Evolutionary conservation across 2,329 filamentous ascomycete species (phyloP).

Genomic region (Botrytis paeoniae): DNA sequence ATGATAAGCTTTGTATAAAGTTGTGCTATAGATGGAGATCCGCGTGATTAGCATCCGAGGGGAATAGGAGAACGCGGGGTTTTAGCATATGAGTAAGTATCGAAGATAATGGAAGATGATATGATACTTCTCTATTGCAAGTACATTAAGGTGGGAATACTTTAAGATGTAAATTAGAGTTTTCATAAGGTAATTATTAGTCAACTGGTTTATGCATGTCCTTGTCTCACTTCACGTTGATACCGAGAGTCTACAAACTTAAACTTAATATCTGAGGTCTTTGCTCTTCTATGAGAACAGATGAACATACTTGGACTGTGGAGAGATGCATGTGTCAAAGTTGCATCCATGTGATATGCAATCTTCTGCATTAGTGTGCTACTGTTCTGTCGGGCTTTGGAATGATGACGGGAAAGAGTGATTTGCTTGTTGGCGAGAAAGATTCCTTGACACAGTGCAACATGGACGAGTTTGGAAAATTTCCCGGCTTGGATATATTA

Average conservation of each 20-base stretch:
- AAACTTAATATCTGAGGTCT: not conserved
- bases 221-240: not conserved
- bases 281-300: not conserved
- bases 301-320: not conserved
- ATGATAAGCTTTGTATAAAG: not conserved
- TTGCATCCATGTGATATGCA: not conserved
- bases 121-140: not conserved
- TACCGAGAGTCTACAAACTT: not conserved
- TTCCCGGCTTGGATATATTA: accelerated
- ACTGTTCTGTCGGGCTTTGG: not conserved
- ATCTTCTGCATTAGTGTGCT: not conserved
- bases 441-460: not conserved
- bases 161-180: not conserved
- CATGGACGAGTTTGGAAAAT: not conserved
- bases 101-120: not conserved
- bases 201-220: not conserved
- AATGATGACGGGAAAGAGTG: not conserved
- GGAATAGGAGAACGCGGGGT: not conserved
- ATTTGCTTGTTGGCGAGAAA: not conserved
- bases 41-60: not conserved
- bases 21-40: not conserved
- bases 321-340: not conserved
- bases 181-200: not conserved
- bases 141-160: not conserved
- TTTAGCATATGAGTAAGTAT: not conserved